Evolutionary conservation across 2,329 filamentous ascomycete genomes (phyloP), one percentile per base, ranked within the genome.

Genomic region (Ophiocordyceps camponoti-saundersi): DNA sequence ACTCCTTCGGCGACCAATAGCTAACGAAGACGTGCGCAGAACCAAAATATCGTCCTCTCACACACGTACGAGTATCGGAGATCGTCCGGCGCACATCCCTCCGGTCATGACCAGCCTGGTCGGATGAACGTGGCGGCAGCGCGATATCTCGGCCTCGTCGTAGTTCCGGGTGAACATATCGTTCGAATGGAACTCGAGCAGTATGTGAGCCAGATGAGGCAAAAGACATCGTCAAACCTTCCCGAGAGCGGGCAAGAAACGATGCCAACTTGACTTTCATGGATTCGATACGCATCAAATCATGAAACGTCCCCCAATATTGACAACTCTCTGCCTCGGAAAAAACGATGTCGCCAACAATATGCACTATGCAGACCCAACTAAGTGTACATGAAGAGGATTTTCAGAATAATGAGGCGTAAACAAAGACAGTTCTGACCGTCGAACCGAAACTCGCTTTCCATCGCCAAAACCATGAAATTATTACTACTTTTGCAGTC

Each of bases 41-140:
- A 95, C 51, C 78, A 77, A 56, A 95, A 98, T 58, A 74, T 96
- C 53, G 86, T 98, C 46, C 77, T 98, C 46, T 75, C 82, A 34
- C 75, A 84, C 53, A 85, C 90, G 0, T 84, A 92, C 63, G 92
- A 98, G 64, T 96, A 95, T 64, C 84, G 90, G 2, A 75, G 79
- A 48, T 88, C 88, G 2, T 75, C 78, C 2, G 60, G 65, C 18
- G 65, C 71, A 40, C n/a, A 70, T 47, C 55, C 65, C 3, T 61
- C n/a, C 36, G 11, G n/a, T 11, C n/a, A 5, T 18, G 36, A 40
- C 1, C 36, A n/a, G 10, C 6, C n/a, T 6, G n/a, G 11, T 11
- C 36, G 36, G 36, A 40, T 40, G n/a, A 18, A 40, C 18, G 36
- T 40, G 11, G 11, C 36, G 80, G 82, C 78, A 23, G 88, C 84